Base-by-base conservation (phyloP, 2,329 filamentous ascomycete species). In the Ophiostoma australiae region DNA sequence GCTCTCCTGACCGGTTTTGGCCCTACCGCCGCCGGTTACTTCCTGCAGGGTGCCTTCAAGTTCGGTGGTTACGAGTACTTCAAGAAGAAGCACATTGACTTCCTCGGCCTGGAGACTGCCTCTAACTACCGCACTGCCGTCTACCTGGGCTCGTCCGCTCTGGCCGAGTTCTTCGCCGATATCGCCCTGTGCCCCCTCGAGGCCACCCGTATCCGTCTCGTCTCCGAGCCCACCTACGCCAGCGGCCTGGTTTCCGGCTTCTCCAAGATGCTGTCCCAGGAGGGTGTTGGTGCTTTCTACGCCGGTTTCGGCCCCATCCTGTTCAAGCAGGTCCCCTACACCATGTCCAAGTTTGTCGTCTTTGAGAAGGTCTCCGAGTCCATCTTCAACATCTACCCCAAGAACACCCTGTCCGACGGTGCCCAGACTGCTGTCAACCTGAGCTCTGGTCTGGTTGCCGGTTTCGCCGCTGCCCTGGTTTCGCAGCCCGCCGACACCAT, bases 31-130 rank as follows among this genome's bases (percentile, higher is more conserved):
- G 90, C 90, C 75, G 91, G 91, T 80, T 94, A 94, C 84, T 93
- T 93, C 87, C 87, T 94, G 77, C 91, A 94, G 83, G 91, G 91
- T 79, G 90, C 90, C 77, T 90, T 93, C 88, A 94, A 94, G 84
- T 94, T 94, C 81, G 91, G 91, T 81, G 91, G 91, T 79, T 94
- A 94, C 82, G 91, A 94, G 84, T 89, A 93, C 83, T 93, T 94
- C 89, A 94, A 94, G 88, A 87, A 92, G 84, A 90, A 92, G 82
- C 85, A 84, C 78, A 93, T 94, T 83, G 89, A 90, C 84, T 74
- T 84, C 74, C 81, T 93, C 77, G 91, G 91, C 78, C 88, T 89
- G 78, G 89, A 91, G 80, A 86, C 82, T 73, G 90, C 90, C 76
- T 84, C 84, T 77, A 86, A 90, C 80, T 91, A 92, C 87, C 85